These are phyloP conservation scores for Castanospermum australe DNA, from an alignment of 306 rosid species.

Conservation along the genomic window DNA sequence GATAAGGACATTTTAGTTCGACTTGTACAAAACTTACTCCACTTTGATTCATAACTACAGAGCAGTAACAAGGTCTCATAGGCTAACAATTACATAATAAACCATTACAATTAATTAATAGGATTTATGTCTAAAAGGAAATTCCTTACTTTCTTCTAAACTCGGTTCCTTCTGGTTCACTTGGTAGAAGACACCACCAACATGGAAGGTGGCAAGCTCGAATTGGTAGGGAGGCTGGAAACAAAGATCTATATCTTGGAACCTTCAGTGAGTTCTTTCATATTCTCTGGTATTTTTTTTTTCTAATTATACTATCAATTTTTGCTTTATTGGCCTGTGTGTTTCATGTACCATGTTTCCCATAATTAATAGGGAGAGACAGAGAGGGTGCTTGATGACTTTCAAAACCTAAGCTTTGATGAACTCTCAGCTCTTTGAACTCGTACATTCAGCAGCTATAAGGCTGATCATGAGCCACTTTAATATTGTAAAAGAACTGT, in stretches of 20 bases:
- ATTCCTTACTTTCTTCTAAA: background rate
- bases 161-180: background rate
- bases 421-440: conserved; percentile 1
- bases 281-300: background rate
- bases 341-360: background rate
- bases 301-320: background rate
- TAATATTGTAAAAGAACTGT: background rate
- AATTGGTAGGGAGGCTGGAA: conserved; percentile 73
- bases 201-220: too few species aligned
- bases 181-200: conserved; percentile 58
- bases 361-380: conserved; percentile 9
- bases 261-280: conserved; percentile 53
- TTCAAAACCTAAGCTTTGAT: conserved; percentile 22
- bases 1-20: too few species aligned
- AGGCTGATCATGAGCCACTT: background rate
- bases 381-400: background rate
- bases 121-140: background rate
- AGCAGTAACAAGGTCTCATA: conserved; percentile 63
- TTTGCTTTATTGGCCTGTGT: background rate
- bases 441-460: background rate
- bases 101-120: background rate
- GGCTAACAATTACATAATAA: background rate
- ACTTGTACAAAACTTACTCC: too few species aligned
- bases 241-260: conserved; percentile 72
- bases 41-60: background rate